Conservation (phyloP, 768 basidiomycete species). For the Epithele typhae region DNA sequence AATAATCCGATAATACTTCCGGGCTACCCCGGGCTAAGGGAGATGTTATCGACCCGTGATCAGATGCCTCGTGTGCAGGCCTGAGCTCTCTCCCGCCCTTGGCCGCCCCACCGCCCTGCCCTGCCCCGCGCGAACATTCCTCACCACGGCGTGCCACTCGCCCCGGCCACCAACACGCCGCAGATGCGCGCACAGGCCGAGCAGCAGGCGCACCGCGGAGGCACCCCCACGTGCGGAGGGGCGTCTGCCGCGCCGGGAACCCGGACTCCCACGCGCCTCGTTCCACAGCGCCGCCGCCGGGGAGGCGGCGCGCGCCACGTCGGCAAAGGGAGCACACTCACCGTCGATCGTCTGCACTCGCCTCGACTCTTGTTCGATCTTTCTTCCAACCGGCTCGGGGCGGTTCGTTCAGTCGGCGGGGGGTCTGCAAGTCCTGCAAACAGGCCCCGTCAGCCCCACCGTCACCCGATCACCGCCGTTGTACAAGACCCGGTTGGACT, state of each 20-base stretch:
- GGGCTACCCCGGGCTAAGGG: constrained; percentile 7
- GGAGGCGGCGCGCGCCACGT: not conserved
- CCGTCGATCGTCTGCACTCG: constrained; percentile 13
- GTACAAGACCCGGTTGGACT: constrained; percentile 5
- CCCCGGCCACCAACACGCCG: not conserved
- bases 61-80: constrained; percentile 16
- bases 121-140: constrained; percentile 3
- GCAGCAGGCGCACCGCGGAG: too few relatives aligned
- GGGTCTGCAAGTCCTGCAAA: constrained; percentile 13
- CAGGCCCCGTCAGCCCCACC: not conserved
- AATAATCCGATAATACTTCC: constrained; percentile 17
- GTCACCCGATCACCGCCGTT: too few relatives aligned
- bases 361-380: constrained; percentile 7
- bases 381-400: constrained; percentile 10
- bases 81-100: constrained; percentile 11
- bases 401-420: constrained; percentile 8
- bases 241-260: too few relatives aligned
- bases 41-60: constrained; percentile 18
- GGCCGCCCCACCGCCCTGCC: constrained; percentile 11
- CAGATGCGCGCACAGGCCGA: too few relatives aligned
- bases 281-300: constrained; percentile 22
- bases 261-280: constrained; percentile 21
- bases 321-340: constrained; percentile 15
- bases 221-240: too few relatives aligned
- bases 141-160: not conserved